Evolutionary conservation across 768 basidiomycete genomes (phyloP).

Genomic region (Pisolithus sp.): DNA sequence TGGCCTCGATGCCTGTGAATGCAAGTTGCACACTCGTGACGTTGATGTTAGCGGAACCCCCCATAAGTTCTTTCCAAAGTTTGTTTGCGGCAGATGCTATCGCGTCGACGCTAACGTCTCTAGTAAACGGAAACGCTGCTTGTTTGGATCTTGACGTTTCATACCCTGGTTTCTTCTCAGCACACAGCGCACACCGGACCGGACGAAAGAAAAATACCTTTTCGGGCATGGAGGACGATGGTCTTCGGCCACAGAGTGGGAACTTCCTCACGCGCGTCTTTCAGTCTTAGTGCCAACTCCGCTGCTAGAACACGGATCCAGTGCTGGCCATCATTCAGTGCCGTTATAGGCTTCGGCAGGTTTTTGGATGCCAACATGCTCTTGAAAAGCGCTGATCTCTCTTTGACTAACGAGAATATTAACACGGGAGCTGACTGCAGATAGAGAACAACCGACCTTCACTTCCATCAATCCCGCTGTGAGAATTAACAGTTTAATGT

Average conservation of each 20-base stretch:
- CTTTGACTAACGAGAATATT: constrained; percentile 56
- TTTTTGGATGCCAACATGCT: constrained; percentile 98
- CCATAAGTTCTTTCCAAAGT: constrained; percentile 85
- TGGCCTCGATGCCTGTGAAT: constrained; percentile 71
- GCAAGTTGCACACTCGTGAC: constrained; percentile 67
- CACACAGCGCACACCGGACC: not conserved
- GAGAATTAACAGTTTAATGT: not conserved
- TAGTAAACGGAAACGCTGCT: constrained; percentile 78
- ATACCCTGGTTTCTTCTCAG: constrained; percentile 38
- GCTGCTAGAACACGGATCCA: constrained; percentile 92
- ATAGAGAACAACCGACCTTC: constrained; percentile 54
- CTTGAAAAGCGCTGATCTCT: constrained; percentile 73
- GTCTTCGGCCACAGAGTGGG: constrained; percentile 91
- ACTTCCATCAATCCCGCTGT: constrained; percentile 76
- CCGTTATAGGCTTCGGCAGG: constrained; percentile 70
- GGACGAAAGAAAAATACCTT: constrained; percentile 38
- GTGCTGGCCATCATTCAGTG: constrained; percentile 68
- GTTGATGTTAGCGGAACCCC: constrained; percentile 47
- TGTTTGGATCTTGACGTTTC: constrained; percentile 73
- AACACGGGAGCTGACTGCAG: not conserved
- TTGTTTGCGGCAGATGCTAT: constrained; percentile 72
- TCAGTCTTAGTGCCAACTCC: constrained; percentile 79
- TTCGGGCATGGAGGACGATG: constrained; percentile 70
- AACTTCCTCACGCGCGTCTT: constrained; percentile 66
- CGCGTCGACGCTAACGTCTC: constrained; percentile 65